Evolutionary conservation across 305 asterid genomes (phyloP).

Genomic region (Galium porrigens): DNA sequence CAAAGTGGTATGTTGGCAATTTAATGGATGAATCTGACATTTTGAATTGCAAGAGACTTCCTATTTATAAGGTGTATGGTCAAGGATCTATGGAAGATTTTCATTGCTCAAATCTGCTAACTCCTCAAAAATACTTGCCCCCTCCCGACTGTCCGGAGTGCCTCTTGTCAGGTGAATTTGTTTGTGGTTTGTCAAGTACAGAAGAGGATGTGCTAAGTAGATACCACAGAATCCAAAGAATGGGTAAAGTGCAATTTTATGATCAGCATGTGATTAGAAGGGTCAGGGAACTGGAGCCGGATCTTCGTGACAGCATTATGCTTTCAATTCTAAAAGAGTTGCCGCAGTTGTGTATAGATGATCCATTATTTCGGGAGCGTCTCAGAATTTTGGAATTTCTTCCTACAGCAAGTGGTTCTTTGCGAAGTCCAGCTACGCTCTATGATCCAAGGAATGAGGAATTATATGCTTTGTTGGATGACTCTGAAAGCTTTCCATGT

Average conservation of each 20-base stretch:
- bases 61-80: conserved; percentile 60
- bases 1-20: conserved; percentile 69
- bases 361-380: conserved; percentile 50
- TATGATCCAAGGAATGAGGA: conserved; percentile 95
- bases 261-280: conserved; percentile 42
- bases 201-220: conserved; percentile 70
- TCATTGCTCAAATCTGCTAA: conserved; percentile 63
- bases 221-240: conserved; percentile 59
- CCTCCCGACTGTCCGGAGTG: conserved; percentile 59
- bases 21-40: conserved; percentile 59
- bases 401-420: conserved; percentile 56
- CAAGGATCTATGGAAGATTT: conserved; percentile 39
- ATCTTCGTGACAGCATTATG: conserved; percentile 59
- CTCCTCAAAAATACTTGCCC: conserved; percentile 64
- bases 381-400: conserved; percentile 57
- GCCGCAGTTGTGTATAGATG: conserved; percentile 69
- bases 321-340: conserved; percentile 68
- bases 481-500: conserved; percentile 66
- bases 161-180: conserved; percentile 50
- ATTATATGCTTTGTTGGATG: conserved; percentile 67
- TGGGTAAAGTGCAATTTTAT: conserved; percentile 68
- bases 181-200: conserved; percentile 35
- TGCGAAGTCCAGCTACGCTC: conserved; percentile 46
- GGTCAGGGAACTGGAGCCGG: conserved; percentile 42
- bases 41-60: conserved; percentile 80